These are phyloP conservation scores for Claviceps arundinis DNA, from an alignment of 2,329 filamentous ascomycete genomes.

Conservation along the genomic window DNA sequence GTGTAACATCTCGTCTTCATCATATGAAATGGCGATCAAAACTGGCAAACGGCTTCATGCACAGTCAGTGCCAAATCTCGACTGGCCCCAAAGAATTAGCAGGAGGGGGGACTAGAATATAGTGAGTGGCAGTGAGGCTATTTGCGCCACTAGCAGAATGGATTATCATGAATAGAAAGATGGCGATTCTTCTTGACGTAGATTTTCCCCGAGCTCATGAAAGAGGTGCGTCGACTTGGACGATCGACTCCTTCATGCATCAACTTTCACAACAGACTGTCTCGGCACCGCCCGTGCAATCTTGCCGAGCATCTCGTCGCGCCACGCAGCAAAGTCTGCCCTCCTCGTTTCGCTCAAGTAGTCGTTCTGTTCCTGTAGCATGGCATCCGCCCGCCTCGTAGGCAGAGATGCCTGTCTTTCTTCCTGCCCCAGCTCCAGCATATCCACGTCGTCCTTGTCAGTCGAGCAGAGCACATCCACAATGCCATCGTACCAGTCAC, in stretches of 20 bases:
- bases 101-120: too few relatives aligned
- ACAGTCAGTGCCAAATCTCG: too few relatives aligned
- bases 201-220: background rate
- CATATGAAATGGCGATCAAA: background rate
- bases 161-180: background rate
- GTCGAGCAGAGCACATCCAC: constrained; percentile 34
- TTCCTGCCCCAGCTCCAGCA: constrained; percentile 19
- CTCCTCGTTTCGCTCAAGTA: constrained; percentile 52
- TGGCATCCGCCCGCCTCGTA: constrained; percentile 45
- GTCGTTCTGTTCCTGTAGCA: constrained; percentile 65
- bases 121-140: background rate
- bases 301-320: constrained; percentile 40
- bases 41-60: too few relatives aligned
- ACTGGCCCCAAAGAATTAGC: too few relatives aligned
- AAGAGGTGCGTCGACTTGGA: background rate
- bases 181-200: background rate
- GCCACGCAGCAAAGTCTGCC: constrained; percentile 52
- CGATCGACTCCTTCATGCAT: constrained; percentile 10
- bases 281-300: constrained; percentile 32
- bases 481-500: constrained; percentile 51
- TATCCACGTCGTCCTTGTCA: constrained; percentile 22
- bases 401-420: constrained; percentile 22
- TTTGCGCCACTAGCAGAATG: background rate
- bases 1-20: background rate
- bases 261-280: constrained; percentile 22